Conservation (phyloP, 176 grass and related monocot species). For the Carex littledalei region DNA sequence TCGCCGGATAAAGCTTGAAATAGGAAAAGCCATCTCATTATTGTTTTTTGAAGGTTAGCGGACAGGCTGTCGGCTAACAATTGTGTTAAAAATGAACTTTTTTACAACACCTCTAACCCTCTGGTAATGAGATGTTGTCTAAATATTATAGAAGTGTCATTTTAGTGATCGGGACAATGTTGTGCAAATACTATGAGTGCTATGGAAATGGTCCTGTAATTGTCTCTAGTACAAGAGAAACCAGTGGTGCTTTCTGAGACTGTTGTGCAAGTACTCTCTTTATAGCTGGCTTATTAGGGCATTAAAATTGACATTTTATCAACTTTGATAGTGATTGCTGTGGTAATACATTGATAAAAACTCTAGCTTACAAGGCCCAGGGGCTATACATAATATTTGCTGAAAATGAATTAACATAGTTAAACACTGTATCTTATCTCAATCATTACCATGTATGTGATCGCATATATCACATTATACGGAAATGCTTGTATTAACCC, state of each 20-base stretch:
- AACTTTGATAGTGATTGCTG: slow-evolving; percentile 13
- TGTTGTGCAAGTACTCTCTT: background rate
- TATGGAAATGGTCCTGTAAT: slow-evolving; percentile 8
- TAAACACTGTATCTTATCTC: background rate
- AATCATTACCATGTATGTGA: background rate
- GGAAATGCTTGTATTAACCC: background rate
- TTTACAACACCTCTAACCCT: too few species aligned
- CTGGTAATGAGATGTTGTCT: too few species aligned
- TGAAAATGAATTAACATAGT: background rate
- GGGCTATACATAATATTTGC: background rate
- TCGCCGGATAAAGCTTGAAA: background rate
- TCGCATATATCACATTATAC: background rate
- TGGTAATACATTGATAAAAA: background rate
- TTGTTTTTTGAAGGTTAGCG: too few species aligned
- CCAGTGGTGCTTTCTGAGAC: background rate
- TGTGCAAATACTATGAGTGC: too few species aligned
- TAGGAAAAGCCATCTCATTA: background rate
- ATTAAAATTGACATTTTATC: slow-evolving; percentile 24
- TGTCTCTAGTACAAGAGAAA: background rate
- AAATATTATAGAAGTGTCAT: too few species aligned
- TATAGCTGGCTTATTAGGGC: slow-evolving; percentile 8
- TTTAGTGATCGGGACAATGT: too few species aligned
- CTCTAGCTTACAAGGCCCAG: background rate
- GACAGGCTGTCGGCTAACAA: too few species aligned
- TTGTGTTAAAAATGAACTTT: too few species aligned